Conservation (phyloP, 345 rosid genomes). For the Pistacia integerrima region DNA sequence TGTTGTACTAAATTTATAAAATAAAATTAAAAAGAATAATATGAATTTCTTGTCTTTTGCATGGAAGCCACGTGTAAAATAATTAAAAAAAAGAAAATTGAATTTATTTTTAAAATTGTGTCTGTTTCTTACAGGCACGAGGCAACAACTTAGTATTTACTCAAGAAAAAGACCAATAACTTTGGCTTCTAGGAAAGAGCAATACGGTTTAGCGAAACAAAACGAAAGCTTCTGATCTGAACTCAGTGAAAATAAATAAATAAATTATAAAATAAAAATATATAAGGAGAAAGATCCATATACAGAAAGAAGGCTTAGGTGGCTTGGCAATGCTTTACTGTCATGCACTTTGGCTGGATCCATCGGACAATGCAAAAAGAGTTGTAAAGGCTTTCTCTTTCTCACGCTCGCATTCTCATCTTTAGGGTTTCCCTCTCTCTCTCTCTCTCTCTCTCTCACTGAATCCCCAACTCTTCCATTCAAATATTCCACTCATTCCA, state of each 20-base stretch:
- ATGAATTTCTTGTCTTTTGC: background rate
- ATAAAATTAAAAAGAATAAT: no score
- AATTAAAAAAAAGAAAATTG: no score
- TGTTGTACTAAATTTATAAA: no score
- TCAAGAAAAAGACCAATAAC: background rate
- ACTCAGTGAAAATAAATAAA: background rate
- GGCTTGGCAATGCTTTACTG: constrained; percentile 29
- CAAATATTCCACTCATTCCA: background rate
- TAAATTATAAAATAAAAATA: background rate
- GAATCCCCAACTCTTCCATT: constrained; percentile 1
- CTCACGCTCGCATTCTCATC: constrained; percentile 16
- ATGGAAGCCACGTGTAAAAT: constrained; percentile 1
- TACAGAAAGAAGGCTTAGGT: background rate
- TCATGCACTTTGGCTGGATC: constrained; percentile 52
- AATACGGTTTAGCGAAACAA: background rate
- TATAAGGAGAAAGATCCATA: no score
- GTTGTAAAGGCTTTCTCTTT: constrained; percentile 7
- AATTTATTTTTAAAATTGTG: no score
- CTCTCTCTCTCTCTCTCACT: constrained; percentile 25
- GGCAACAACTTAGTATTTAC: background rate
- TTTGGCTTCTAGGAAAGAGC: background rate
- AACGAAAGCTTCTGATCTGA: background rate
- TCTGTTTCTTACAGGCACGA: no score
- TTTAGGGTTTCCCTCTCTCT: constrained; percentile 15
- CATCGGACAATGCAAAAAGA: constrained; percentile 30